Conservation (phyloP, 2,329 filamentous ascomycete genomes). For the Fusarium aywerte region DNA sequence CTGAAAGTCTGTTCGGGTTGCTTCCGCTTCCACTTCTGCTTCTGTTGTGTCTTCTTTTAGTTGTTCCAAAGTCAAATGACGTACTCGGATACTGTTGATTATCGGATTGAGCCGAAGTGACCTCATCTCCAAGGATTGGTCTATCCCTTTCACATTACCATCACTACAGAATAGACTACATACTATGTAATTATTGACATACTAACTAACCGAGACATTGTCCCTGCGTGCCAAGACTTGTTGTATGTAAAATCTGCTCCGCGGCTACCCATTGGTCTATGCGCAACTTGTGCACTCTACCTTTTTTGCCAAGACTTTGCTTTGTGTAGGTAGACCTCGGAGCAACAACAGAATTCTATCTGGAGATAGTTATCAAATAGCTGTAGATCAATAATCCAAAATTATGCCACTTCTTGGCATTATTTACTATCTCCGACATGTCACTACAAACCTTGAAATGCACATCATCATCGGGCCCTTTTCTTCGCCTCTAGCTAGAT, state of each 20-base stretch:
- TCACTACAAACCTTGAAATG: not conserved
- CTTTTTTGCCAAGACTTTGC: conserved; percentile 11
- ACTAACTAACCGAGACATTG: too few species aligned
- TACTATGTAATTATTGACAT: not conserved
- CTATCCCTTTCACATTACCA: not conserved
- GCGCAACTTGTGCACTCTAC: conserved; percentile 3
- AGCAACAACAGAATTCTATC: not conserved
- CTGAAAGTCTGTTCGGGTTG: conserved; percentile 27
- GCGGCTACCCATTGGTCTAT: conserved; percentile 3
- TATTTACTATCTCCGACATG: not conserved
- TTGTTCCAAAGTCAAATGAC: conserved; percentile 5
- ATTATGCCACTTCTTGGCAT: not conserved
- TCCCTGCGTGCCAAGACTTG: conserved; percentile 6
- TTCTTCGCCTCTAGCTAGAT: not conserved
- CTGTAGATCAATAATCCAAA: conserved; percentile 4
- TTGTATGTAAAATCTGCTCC: conserved; percentile 1
- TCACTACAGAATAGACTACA: too few species aligned
- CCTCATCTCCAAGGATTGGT: conserved; percentile 18
- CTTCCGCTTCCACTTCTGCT: not conserved
- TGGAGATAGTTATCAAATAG: too few species aligned
- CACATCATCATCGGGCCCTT: conserved; percentile 14
- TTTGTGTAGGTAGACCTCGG: too few species aligned
- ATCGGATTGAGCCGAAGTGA: conserved; percentile 13
- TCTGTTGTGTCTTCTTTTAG: not conserved
- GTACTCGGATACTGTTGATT: not conserved